Conservation (phyloP, 2,329 filamentous ascomycete genomes). For the Dactylonectria macrodidyma region DNA sequence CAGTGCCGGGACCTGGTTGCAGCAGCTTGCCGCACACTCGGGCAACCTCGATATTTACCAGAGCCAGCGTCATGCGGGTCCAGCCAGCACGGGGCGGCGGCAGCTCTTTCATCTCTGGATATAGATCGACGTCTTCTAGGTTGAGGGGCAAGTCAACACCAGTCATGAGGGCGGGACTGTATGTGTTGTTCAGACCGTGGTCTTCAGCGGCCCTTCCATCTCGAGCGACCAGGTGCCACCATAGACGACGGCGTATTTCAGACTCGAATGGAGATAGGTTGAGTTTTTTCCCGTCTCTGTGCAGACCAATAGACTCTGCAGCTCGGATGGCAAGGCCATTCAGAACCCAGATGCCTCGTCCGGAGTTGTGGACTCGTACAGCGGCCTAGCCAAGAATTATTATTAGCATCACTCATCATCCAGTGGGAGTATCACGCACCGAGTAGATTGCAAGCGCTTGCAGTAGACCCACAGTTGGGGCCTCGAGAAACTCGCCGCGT, state of each 20-base stretch:
- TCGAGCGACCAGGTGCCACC: slow-evolving; percentile 67
- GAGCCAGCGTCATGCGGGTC: slow-evolving; percentile 70
- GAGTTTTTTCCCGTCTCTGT: slow-evolving; percentile 64
- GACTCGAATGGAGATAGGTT: slow-evolving; percentile 67
- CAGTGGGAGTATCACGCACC: slow-evolving; percentile 42
- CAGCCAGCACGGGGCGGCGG: slow-evolving; percentile 65
- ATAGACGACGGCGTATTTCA: slow-evolving; percentile 69
- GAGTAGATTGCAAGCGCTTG: slow-evolving; percentile 57
- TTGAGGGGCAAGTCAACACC: slow-evolving; percentile 70
- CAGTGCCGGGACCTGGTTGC: slow-evolving; percentile 33
- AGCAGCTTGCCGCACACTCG: slow-evolving; percentile 44
- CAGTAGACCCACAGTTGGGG: slow-evolving; percentile 53
- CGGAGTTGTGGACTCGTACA: slow-evolving; percentile 51
- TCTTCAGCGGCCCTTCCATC: slow-evolving; percentile 69
- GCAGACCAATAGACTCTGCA: slow-evolving; percentile 67
- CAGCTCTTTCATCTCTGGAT: slow-evolving; percentile 62
- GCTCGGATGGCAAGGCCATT: slow-evolving; percentile 62
- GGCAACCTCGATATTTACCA: slow-evolving; percentile 67
- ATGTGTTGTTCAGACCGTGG: slow-evolving; percentile 59
- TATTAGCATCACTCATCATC: no score
- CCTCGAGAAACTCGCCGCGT: slow-evolving; percentile 57
- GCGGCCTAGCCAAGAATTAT: slow-evolving; percentile 39
- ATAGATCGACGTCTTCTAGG: slow-evolving; percentile 65
- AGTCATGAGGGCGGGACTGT: slow-evolving; percentile 1
- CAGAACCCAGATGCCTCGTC: slow-evolving; percentile 56